These are phyloP conservation scores for Xylaria polymorpha DNA, from an alignment of 2,329 filamentous ascomycete species.

Conservation along the genomic window DNA sequence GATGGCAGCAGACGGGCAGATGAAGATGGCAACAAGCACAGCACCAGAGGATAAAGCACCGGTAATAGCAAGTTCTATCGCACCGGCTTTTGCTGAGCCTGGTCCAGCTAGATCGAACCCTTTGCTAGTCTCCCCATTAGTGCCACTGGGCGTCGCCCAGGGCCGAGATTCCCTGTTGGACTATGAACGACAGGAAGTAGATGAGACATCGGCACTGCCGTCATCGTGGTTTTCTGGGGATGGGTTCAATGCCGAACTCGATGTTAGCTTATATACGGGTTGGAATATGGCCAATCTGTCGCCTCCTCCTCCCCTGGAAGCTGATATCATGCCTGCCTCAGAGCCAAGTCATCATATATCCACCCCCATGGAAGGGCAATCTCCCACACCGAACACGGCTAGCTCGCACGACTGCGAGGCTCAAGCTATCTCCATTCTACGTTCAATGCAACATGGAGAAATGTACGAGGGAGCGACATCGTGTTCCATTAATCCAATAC, in stretches of 20 bases:
- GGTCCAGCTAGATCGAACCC: not conserved
- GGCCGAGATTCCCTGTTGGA: not conserved
- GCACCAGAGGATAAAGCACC: not conserved
- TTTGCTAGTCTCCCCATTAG: not conserved
- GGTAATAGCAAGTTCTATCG: not conserved
- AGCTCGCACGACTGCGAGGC: slow-evolving; percentile 33
- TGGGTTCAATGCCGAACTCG: not conserved
- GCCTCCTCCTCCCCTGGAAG: not conserved
- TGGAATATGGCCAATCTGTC: slow-evolving; percentile 16
- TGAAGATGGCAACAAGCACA: slow-evolving; percentile 5
- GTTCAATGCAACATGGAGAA: slow-evolving; percentile 26
- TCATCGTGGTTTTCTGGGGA: slow-evolving; percentile 9
- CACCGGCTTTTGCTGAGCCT: not conserved
- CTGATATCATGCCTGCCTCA: not conserved
- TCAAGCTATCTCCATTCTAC: slow-evolving; percentile 27
- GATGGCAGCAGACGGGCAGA: not conserved
- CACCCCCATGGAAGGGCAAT: not conserved
- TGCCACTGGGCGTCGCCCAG: not conserved
- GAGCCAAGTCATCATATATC: not conserved
- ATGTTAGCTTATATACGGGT: not conserved
- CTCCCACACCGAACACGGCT: not conserved
- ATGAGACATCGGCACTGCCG: not conserved
- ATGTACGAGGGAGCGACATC: slow-evolving; percentile 13
- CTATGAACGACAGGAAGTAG: not conserved
- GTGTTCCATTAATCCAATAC: slow-evolving; percentile 28